A percentile compares a stretch with the other conserved stretches of the same genome.
These are phyloP conservation scores for Neurospora sp. DNA, from an alignment of 495 filamentous ascomycete genomes.

Conservation along the genomic window DNA sequence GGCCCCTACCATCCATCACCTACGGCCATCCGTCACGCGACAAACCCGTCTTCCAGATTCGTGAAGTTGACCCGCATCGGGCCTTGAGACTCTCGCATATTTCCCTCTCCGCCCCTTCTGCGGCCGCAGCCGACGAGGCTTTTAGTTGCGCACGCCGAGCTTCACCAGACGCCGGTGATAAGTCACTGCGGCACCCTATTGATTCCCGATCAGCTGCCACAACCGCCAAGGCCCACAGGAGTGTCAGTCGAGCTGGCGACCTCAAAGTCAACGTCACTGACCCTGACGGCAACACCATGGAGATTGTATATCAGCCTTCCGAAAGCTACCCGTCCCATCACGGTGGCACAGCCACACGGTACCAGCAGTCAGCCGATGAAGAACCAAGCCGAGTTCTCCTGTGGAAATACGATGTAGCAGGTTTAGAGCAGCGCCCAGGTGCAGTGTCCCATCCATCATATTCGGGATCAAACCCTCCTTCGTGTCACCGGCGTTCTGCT, in stretches of 20 bases:
- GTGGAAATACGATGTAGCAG: constrained; percentile 39
- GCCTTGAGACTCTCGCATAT: constrained; percentile 26
- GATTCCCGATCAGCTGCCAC: constrained; percentile 7
- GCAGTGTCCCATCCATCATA: background rate
- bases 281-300: constrained; percentile 43
- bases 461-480: background rate
- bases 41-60: constrained; percentile 30
- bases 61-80: constrained; percentile 17
- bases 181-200: constrained; percentile 10
- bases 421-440: constrained; percentile 4
- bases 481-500: background rate
- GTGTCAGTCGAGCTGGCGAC: constrained; percentile 14
- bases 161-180: constrained; percentile 20
- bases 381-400: constrained; percentile 37
- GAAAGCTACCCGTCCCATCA: constrained; percentile 21
- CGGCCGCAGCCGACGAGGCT: constrained; percentile 32
- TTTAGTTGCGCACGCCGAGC: constrained; percentile 31
- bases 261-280: constrained; percentile 30
- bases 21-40: constrained; percentile 17
- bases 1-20: constrained; percentile 21
- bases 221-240: constrained; percentile 11
- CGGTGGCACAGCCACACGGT: constrained; percentile 23
- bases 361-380: constrained; percentile 25
- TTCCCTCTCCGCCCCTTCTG: constrained; percentile 29
- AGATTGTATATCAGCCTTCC: constrained; percentile 31